phyloP scores from a whole-genome alignment of 2,329 filamentous ascomycete species.

The Hypoxylon sp. region DNA sequence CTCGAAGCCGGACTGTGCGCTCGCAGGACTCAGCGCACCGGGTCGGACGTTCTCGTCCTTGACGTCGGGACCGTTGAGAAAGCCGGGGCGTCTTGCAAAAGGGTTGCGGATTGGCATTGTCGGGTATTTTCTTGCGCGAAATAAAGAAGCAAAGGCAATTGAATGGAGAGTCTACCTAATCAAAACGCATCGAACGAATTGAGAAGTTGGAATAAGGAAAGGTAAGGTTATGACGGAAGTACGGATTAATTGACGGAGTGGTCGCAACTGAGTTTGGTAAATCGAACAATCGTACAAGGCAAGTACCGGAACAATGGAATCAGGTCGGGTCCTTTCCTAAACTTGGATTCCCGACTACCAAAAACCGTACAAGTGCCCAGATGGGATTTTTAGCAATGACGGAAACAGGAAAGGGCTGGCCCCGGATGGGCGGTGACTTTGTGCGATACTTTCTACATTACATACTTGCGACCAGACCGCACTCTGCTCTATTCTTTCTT shows the following conservation, averaged over 20 bases:
- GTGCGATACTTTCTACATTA: slow-evolving; percentile 26
- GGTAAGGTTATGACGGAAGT: neutral
- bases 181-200: slow-evolving; percentile 25
- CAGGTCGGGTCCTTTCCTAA: slow-evolving; percentile 41
- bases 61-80: slow-evolving; percentile 52
- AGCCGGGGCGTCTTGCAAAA: slow-evolving; percentile 73
- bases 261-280: slow-evolving; percentile 20
- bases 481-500: neutral
- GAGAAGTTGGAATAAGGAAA: slow-evolving; percentile 9
- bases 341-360: slow-evolving; percentile 18
- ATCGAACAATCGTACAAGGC: slow-evolving; percentile 23
- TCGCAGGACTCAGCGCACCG: slow-evolving; percentile 55
- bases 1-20: slow-evolving; percentile 69
- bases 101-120: slow-evolving; percentile 75
- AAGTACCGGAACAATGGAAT: slow-evolving; percentile 13
- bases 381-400: slow-evolving; percentile 15
- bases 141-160: slow-evolving; percentile 30
- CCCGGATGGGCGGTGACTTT: slow-evolving; percentile 25
- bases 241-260: slow-evolving; percentile 4
- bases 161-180: slow-evolving; percentile 20
- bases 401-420: slow-evolving; percentile 33
- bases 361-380: slow-evolving; percentile 11
- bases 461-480: slow-evolving; percentile 4
- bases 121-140: slow-evolving; percentile 34
- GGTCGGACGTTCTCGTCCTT: slow-evolving; percentile 70